A percentile compares a stretch with the other conserved stretches of the same genome.
These are phyloP conservation scores for Astrothelium macrocarpum DNA, from an alignment of 495 filamentous ascomycete species.

Conservation along the genomic window DNA sequence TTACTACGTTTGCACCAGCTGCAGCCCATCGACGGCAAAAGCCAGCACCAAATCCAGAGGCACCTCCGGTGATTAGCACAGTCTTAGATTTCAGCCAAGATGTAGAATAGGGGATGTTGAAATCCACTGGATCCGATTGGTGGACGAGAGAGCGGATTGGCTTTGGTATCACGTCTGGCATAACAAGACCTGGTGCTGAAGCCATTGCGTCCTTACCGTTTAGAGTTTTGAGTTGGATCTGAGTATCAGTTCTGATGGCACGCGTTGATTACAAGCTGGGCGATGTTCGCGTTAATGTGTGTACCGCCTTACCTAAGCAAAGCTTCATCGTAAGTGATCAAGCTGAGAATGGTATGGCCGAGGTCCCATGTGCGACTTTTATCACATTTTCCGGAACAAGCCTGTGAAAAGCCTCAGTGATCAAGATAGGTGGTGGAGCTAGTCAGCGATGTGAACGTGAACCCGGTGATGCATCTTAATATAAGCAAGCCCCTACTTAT, in stretches of 20 bases:
- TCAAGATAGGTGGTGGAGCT: too few species aligned
- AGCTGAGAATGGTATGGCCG: neutral
- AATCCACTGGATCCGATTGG: slow-evolving; percentile 27
- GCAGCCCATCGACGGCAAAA: slow-evolving; percentile 28
- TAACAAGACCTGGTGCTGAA: neutral
- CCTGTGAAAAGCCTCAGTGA: neutral
- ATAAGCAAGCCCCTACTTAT: neutral
- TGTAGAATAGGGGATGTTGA: slow-evolving; percentile 22
- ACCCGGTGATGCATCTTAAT: too few species aligned
- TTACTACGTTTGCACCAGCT: slow-evolving; percentile 24
- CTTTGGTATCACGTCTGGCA: neutral
- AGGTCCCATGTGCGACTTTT: neutral
- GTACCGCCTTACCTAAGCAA: neutral
- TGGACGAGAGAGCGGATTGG: slow-evolving; percentile 12
- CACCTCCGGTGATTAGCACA: slow-evolving; percentile 34
- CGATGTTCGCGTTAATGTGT: neutral
- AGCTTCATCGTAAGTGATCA: neutral
- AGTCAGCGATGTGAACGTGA: neutral
- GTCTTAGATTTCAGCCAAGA: slow-evolving; percentile 31
- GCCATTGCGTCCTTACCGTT: neutral
- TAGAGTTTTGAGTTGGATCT: neutral
- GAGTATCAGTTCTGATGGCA: neutral
- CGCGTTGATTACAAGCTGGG: neutral
- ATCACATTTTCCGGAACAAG: neutral
- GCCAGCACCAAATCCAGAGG: slow-evolving; percentile 30